A percentile compares a stretch with the other conserved stretches of the same genome.
Conservation (phyloP, 2,329 filamentous ascomycete genomes). For the Coniochaeta ligniaria region DNA sequence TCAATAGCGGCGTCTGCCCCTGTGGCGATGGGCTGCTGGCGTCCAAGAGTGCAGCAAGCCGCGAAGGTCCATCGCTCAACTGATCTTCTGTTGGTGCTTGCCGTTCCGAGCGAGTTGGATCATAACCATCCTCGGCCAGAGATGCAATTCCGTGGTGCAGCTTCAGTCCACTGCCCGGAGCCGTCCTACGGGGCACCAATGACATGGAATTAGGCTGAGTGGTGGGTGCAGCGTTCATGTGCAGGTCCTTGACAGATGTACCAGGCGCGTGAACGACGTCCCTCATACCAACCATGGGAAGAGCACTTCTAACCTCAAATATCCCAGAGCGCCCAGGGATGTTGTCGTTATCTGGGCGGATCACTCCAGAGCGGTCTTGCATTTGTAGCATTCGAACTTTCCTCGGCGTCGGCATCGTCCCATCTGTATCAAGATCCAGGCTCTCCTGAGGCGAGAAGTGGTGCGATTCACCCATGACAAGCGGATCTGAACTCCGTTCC, state of each 20-base stretch:
- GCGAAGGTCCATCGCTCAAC: constrained; percentile 2
- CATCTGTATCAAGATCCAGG: constrained; percentile 49
- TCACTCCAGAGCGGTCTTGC: not conserved
- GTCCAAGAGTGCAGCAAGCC: constrained; percentile 26
- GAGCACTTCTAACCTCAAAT: not conserved
- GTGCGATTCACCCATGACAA: constrained; percentile 16
- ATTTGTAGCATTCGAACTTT: constrained; percentile 19
- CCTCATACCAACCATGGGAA: not conserved
- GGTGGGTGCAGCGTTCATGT: not conserved
- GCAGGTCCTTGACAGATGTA: not conserved
- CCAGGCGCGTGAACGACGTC: not conserved
- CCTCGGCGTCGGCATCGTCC: constrained; percentile 34
- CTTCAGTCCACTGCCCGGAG: not conserved
- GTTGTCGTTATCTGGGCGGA: not conserved
- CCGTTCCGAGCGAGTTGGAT: not conserved
- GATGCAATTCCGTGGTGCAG: not conserved
- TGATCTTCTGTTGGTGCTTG: not conserved
- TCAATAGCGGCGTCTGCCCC: constrained; percentile 16
- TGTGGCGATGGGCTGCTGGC: constrained; percentile 12
- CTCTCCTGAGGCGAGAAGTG: constrained; percentile 42
- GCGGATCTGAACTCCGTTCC: constrained; percentile 20
- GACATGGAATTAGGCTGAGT: not conserved
- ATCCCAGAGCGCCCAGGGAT: not conserved
- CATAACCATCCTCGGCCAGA: not conserved
- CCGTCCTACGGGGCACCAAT: not conserved